Percentiles rank a stretch among this genome's conserved stretches.
phyloP scores from a whole-genome alignment of 2,329 filamentous ascomycete genomes.

The Magnaporthales sp. region DNA sequence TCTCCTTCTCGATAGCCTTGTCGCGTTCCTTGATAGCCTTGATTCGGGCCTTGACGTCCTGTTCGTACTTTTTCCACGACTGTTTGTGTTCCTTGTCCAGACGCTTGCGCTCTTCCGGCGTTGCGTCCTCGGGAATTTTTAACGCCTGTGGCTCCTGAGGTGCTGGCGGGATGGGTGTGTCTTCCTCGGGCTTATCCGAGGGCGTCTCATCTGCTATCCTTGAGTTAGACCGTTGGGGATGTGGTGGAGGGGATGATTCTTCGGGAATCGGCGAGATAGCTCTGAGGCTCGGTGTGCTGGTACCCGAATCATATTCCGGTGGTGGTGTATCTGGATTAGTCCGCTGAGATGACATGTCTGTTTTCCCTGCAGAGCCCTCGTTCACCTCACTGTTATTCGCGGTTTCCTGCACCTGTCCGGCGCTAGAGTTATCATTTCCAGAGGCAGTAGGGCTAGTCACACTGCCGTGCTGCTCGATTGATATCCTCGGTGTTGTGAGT shows the following conservation, averaged over 20 bases:
- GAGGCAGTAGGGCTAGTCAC: slow-evolving; percentile 13
- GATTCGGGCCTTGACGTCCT: slow-evolving; percentile 57
- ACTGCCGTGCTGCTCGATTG: slow-evolving; percentile 34
- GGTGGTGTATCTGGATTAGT: not conserved
- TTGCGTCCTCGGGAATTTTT: slow-evolving; percentile 48
- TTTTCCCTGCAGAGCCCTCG: not conserved
- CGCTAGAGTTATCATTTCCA: slow-evolving; percentile 9
- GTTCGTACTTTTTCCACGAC: slow-evolving; percentile 54
- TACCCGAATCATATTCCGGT: not conserved
- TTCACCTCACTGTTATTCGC: not conserved
- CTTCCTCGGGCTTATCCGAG: not conserved
- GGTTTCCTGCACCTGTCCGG: not conserved
- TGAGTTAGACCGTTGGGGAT: not conserved
- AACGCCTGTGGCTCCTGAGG: slow-evolving; percentile 47
- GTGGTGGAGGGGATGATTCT: not conserved
- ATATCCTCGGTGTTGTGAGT: slow-evolving; percentile 28
- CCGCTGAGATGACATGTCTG: not conserved
- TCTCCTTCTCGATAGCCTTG: slow-evolving; percentile 48
- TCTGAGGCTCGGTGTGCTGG: not conserved
- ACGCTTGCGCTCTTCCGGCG: slow-evolving; percentile 58
- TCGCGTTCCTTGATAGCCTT: slow-evolving; percentile 54
- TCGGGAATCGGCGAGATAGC: not conserved
- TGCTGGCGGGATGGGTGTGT: slow-evolving; percentile 30
- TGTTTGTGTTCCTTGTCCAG: slow-evolving; percentile 61
- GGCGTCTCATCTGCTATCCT: not conserved